Evolutionary conservation across 2,329 filamentous ascomycete genomes (phyloP), one percentile per base, ranked within the genome.

Genomic region (Phialophora tarda): DNA sequence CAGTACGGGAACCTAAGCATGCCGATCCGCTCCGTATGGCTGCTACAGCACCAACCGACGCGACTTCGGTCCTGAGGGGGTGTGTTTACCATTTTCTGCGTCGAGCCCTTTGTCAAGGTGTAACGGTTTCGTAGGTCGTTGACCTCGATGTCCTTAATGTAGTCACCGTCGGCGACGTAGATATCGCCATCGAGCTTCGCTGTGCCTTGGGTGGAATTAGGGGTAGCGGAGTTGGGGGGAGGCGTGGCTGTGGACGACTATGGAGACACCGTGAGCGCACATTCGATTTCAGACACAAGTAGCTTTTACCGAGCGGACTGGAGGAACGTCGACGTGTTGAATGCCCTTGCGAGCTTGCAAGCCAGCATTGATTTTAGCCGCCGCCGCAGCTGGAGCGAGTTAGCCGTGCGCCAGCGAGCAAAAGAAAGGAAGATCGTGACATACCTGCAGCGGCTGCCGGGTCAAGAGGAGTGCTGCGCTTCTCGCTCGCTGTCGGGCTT

Each of bases 71-170:
- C 34, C 51, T 21, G 48, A 38, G 30, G n/a, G 53, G 38, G 62
- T n/a, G 81, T 89, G 93, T 90, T 96, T 97, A 99, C 95, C 94
- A 95, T 97, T 88, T 97, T 96, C 85, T 98, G 95, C 72, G 93
- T 97, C 75, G 92, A 91, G 76, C 93, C 93, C 84, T 97, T 98
- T 71, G 94, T 99, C 82, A 99, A 86, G 78, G 93, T 90, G 80
- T 99, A 99, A 74, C 94, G 91, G 78, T 98, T 99, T 71, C 94
- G 90, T 76, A 98, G 82, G 80, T 98, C 94, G 80, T 99, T 99
- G 83, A 99, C 92, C 83, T 98, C 95, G 76, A 99, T 97, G 77
- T 99, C 95, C 80, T 96, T 95, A 81, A 99, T 98, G 78, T 91
- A 98, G 81, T 99, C 95, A 74, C 95, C 95, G 77, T 98, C 95